Evolutionary conservation across 805 yeast species (phyloP), one percentile per base, ranked within the genome.

Genomic region (Candida yuanshanica): DNA sequence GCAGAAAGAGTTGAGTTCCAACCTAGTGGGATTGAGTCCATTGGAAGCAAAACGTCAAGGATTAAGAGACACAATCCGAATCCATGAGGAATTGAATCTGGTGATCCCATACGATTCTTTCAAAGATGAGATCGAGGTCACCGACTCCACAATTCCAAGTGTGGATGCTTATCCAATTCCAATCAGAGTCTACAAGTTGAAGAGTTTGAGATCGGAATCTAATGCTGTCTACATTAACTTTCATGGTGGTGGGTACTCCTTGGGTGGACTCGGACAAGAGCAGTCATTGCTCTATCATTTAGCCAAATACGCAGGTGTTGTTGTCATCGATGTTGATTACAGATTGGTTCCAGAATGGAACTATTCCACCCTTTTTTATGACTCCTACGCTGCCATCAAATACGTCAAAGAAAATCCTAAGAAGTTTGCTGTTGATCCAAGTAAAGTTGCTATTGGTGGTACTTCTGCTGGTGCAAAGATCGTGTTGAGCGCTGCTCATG

Each of bases 261-360:
- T 24, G 8, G 45, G 45, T 12, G 35, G 21, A 7, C 17, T 38
- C 4, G 20, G 20, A 5, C 27, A 24, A n/a, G 43, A 40, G 14
- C n/a, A 18, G 6, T 13, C 9, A 11, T 40, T 33, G 11, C 24
- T 27, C 13, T 35, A 38, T 12, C 29, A 38, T 50, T 43, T 42
- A 39, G 37, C 18, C 24, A 24, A 35, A 14, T 24, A 20, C 7
- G 7, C 37, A 7, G 37, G 31, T 11, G 37, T 23, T 24, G 24
- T 31, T 9, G 72, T 69, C 13, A 55, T 72, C 10, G 57, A 65
- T 11, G 69, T 72, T 16, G 75, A 72, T 52, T 73, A 73, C 52
- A 46, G 77, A 33, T 52, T 70, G 39, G 75, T 75, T 0, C 79
- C 77, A 3, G 74, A 72, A 48, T 45, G 57, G 47, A 69, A 69